A percentile compares a stretch with the other conserved stretches of the same genome.
phyloP scores from a whole-genome alignment of 139 green algal genomes.

The Trebouxia sp. region DNA sequence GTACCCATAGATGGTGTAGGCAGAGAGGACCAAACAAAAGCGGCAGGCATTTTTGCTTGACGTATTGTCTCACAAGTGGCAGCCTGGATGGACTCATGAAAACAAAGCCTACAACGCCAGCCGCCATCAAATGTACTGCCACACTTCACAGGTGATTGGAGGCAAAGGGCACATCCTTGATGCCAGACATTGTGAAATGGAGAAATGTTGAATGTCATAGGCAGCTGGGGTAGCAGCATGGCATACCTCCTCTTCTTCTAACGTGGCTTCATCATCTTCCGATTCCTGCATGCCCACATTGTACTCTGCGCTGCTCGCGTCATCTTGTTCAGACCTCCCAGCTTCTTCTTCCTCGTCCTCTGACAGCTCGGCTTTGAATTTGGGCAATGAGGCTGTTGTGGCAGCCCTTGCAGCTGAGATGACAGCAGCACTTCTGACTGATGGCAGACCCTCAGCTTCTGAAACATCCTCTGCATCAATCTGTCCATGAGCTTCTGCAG shows the following conservation, averaged over 20 bases:
- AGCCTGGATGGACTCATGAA: too few relatives aligned
- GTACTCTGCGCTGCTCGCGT: neutral
- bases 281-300: neutral
- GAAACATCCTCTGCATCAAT: too few relatives aligned
- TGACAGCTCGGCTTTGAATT: neutral
- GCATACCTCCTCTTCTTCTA: conserved; percentile 41
- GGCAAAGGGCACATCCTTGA: too few relatives aligned
- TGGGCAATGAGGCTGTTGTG: neutral
- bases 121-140: neutral
- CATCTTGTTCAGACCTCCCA: neutral
- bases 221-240: neutral
- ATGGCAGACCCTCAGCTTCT: too few relatives aligned
- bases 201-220: too few relatives aligned
- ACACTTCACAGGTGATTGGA: conserved; percentile 1
- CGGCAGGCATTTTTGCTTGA: too few relatives aligned
- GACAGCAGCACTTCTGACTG: too few relatives aligned
- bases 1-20: neutral
- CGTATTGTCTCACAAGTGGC: too few relatives aligned
- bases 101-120: neutral
- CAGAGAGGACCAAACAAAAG: too few relatives aligned
- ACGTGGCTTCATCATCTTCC: conserved; percentile 41
- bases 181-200: too few relatives aligned
- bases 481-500: too few relatives aligned
- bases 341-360: neutral
- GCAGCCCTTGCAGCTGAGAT: neutral